Evolutionary conservation across 495 filamentous ascomycete genomes (phyloP), one percentile per base, ranked within the genome.

Genomic region (Neurospora sp.): DNA sequence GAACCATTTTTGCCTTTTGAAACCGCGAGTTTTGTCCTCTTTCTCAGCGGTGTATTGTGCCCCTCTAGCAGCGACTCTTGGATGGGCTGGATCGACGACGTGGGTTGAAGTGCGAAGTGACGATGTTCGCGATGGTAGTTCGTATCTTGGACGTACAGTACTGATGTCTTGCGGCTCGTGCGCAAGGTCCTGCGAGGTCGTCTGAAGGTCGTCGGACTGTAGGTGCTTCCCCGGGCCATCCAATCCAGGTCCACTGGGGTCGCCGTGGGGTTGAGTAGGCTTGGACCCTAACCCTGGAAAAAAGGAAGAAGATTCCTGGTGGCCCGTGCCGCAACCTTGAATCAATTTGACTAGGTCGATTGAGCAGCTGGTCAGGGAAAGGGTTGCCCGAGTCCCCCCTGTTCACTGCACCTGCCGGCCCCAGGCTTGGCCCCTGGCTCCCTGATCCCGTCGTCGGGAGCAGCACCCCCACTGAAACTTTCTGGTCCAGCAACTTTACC

Each of bases 1-100:
- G 76, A 71, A 89, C 86, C 86, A 88, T 88, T 81, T 79, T 83
- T 76, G 40, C 23, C 37, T 54, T 77, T 37, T 76, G 54, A 66
- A 35, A 37, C 54, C 54, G 54, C 54, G 54, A 18, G 18, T 20
- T 20, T 10, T n/a, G 42, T 46, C n/a, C 42, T 46, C 42, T 20
- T 44, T 31, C 12, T 62, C 23, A 35, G 27, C 54, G 10, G 20
- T 54, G 11, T 54, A 31, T 1, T 62, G 54, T 62, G 54, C 54
- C 54, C 12, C 54, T 62, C 27, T 23, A 31, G 20, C 27, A 31
- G 12, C 54, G 20, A 35, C 46, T 35, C 23, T 31, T 62, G 23
- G 8, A 62, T 62, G 54, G 54, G 54, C 14, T 16, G 11, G 23
- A 62, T 62, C 6, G 54, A 62, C 54, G 54, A 16, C 12, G 54